Base-by-base conservation (phyloP, 495 filamentous ascomycete genomes). In the Hypoxylon lienhwacheense region DNA sequence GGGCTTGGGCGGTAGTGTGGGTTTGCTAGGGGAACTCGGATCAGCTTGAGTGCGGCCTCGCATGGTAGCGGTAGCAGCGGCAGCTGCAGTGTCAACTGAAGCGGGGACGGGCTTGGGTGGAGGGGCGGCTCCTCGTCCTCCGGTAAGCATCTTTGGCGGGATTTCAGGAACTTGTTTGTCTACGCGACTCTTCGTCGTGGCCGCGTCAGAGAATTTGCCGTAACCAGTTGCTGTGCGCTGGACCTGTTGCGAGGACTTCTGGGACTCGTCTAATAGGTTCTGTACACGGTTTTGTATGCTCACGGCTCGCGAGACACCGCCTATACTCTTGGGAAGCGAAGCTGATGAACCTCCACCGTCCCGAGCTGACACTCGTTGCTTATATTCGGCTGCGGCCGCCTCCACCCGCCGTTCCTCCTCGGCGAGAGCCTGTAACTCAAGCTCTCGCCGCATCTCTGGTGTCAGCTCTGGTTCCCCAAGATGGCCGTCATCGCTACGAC, bases 371-470 rank as follows among this genome's bases (percentile, higher is more conserved):
- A 96, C 76, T 19, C 86, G 85, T 50, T 83, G 79, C 3, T 88
- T 84, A 64, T 97, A 95, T 68, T 96, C 93, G 1, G 88, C 91
- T n/a, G 90, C 90, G 0, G 91, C 93, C 33, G 81, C 85, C 25
- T 88, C 91, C 7, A 98, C 95, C n/a, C 93, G 80, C 52, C 85
- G 85, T 69, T 98, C 93, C 70, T 97, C 93, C 67, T 90, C 84
- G 14, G 86, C 86, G 14, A 97, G 81, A 35, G 88, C 82, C 26
- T 85, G 79, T 15, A 91, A 82, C 67, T 98, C 93, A 5, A 97
- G 77, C 66, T 97, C 93, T 19, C 93, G 84, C 22, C 90, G 84
- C 77, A 92, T 87, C 70, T 97, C 95, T 0, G 92, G 90, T 4
- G 88, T 82, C 67, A 96, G 79, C 39, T 90, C 82, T 8, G 79